A percentile compares a stretch with the other conserved stretches of the same genome.
phyloP scores from a whole-genome alignment of 495 filamentous ascomycete species.

The Hypoxylon intermedium region DNA sequence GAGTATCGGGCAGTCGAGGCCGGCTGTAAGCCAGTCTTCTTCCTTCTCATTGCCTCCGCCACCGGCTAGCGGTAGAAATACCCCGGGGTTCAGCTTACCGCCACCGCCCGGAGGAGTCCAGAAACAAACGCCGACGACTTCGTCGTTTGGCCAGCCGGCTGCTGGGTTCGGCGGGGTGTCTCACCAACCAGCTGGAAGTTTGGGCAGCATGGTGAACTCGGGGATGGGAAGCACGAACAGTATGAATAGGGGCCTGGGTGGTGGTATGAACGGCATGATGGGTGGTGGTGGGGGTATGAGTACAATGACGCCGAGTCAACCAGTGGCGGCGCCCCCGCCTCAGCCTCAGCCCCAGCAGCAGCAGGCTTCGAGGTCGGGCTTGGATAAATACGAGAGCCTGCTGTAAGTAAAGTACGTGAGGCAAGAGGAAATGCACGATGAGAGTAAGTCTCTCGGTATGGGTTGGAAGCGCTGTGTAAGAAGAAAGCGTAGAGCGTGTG shows the following conservation, averaged over 20 bases:
- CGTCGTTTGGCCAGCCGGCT: constrained; percentile 26
- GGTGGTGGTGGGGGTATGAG: constrained; percentile 15
- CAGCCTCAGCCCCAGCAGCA: constrained; percentile 45
- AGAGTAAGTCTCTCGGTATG: too few species aligned
- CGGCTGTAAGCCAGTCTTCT: constrained; percentile 39
- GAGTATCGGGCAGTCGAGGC: constrained; percentile 46
- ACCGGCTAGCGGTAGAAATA: constrained; percentile 40
- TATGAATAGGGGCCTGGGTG: constrained; percentile 36
- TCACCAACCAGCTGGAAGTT: constrained; percentile 29
- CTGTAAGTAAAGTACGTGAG: constrained; percentile 51
- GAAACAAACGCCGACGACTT: constrained; percentile 20
- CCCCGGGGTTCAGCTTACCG: constrained; percentile 48
- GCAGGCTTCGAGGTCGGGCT: constrained; percentile 59
- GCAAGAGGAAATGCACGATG: neutral
- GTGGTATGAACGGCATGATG: constrained; percentile 38
- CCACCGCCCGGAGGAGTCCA: constrained; percentile 47
- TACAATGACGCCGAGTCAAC: constrained; percentile 31
- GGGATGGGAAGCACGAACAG: constrained; percentile 31
- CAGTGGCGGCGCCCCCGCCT: constrained; percentile 38
- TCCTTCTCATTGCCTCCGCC: constrained; percentile 60
- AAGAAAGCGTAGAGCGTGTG: neutral
- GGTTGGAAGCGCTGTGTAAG: neutral
- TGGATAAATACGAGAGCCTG: constrained; percentile 85
- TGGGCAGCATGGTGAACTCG: constrained; percentile 38
- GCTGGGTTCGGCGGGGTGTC: constrained; percentile 21